These are phyloP conservation scores for Beta vulgaris DNA, from an alignment of 148 eudicot species.

Conservation along the genomic window DNA sequence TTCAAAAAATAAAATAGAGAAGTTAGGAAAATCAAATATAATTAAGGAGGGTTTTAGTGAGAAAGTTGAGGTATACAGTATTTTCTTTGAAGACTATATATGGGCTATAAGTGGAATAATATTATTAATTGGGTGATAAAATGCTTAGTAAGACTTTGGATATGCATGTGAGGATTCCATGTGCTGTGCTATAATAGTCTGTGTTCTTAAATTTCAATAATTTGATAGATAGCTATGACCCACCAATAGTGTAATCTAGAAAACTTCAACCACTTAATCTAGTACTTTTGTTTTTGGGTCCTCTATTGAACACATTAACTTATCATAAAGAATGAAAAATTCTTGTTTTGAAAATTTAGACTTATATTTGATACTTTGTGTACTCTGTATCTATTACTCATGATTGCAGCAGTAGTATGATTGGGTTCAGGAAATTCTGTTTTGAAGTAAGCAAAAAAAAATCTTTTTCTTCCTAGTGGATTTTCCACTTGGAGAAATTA, in stretches of 20 bases:
- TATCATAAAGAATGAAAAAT: conserved; percentile 10
- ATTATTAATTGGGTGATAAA: not conserved
- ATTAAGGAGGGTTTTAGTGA: not conserved
- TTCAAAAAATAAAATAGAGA: too few species aligned
- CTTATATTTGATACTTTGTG: too few species aligned
- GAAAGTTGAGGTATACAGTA: too few species aligned
- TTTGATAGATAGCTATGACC: conserved; percentile 24
- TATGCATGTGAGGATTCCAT: conserved; percentile 33
- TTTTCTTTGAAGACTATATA: too few species aligned
- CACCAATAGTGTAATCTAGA: conserved; percentile 14
- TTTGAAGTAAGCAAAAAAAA: not conserved
- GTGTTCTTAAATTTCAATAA: conserved; percentile 13
- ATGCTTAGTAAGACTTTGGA: conserved; percentile 16
- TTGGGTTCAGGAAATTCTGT: not conserved
- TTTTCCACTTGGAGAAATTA: too few species aligned
- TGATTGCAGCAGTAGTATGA: not conserved
- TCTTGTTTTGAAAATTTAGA: too few species aligned
- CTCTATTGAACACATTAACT: conserved; percentile 11
- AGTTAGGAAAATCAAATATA: too few species aligned
- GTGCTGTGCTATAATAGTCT: conserved; percentile 25
- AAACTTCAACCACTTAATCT: conserved; percentile 8
- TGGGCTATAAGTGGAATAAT: not conserved
- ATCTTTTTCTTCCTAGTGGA: too few species aligned
- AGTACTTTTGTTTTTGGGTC: conserved; percentile 14
- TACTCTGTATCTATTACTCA: not conserved